Percentiles rank a stretch among this genome's conserved stretches.
phyloP scores from a whole-genome alignment of 768 basidiomycete genomes.

The Chalciporus chontae region DNA sequence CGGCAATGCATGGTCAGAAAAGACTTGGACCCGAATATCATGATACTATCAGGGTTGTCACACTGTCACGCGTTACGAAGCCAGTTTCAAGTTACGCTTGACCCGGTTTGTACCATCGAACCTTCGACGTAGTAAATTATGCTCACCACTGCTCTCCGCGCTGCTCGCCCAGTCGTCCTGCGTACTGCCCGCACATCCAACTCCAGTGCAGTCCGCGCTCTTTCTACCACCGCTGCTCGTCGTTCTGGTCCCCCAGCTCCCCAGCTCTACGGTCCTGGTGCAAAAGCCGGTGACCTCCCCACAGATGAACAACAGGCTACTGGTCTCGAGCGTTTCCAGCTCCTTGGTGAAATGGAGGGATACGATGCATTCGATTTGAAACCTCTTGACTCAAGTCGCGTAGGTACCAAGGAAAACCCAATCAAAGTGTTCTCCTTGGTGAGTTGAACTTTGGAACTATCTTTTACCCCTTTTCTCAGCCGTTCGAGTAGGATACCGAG shows the following conservation, averaged over 20 bases:
- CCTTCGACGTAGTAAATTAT: slow-evolving; percentile 15
- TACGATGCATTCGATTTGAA: slow-evolving; percentile 86
- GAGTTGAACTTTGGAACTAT: slow-evolving; percentile 27
- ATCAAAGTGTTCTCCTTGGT: slow-evolving; percentile 86
- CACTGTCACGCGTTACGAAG: slow-evolving; percentile 23
- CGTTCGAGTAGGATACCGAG: slow-evolving; percentile 55
- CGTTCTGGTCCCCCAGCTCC: slow-evolving; percentile 62
- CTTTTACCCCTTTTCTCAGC: background rate
- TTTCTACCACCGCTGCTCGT: slow-evolving; percentile 55
- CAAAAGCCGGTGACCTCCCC: slow-evolving; percentile 70
- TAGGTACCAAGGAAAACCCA: slow-evolving; percentile 86
- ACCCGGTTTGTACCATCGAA: slow-evolving; percentile 27
- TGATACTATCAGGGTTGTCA: too few species aligned
- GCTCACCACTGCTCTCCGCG: slow-evolving; percentile 27
- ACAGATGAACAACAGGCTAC: slow-evolving; percentile 90
- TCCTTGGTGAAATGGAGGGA: slow-evolving; percentile 85
- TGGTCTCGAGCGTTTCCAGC: slow-evolving; percentile 93
- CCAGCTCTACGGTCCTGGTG: slow-evolving; percentile 67
- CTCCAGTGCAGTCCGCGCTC: slow-evolving; percentile 42
- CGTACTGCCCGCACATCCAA: slow-evolving; percentile 20
- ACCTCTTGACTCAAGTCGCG: slow-evolving; percentile 77
- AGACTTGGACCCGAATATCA: too few species aligned
- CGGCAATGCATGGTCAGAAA: too few species aligned
- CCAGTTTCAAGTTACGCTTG: slow-evolving; percentile 22
- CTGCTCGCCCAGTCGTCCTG: slow-evolving; percentile 24